phyloP scores from a whole-genome alignment of 2,329 filamentous ascomycete genomes.

The Emmonsiellopsis sp. region DNA sequence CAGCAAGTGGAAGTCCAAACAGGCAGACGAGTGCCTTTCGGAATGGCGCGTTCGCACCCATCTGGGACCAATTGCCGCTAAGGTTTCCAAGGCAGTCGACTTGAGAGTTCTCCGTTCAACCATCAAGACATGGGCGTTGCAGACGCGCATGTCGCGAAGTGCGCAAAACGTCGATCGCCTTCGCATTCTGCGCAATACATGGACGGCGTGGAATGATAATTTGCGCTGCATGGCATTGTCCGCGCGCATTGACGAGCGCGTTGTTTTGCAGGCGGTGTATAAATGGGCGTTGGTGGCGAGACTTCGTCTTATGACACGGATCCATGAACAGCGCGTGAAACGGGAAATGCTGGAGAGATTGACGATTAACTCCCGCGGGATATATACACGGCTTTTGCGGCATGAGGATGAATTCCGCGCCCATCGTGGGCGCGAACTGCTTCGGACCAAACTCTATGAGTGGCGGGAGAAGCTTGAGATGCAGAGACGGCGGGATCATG shows the following conservation, averaged over 20 bases:
- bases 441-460: conserved; percentile 25
- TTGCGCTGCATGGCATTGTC: conserved; percentile 46
- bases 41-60: conserved; percentile 35
- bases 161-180: conserved; percentile 43
- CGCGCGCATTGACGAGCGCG: conserved; percentile 46
- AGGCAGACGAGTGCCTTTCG: conserved; percentile 29
- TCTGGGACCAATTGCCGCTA: conserved; percentile 33
- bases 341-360: conserved; percentile 31
- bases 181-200: conserved; percentile 48
- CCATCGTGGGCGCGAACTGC: conserved; percentile 23
- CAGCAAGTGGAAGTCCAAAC: conserved; percentile 22
- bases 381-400: conserved; percentile 28
- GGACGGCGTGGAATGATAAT: conserved; percentile 54
- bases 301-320: conserved; percentile 30
- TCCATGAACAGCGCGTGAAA: conserved; percentile 32
- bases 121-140: conserved; percentile 44
- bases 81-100: conserved; percentile 37
- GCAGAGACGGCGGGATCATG: conserved; percentile 32
- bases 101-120: conserved; percentile 37
- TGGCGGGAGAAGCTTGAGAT: conserved; percentile 31
- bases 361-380: conserved; percentile 29
- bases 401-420: conserved; percentile 28
- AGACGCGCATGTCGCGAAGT: conserved; percentile 34
- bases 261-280: conserved; percentile 49
- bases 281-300: conserved; percentile 51